Evolutionary conservation across 2,329 filamentous ascomycete species (phyloP).

Genomic region (Polychaeton citri): DNA sequence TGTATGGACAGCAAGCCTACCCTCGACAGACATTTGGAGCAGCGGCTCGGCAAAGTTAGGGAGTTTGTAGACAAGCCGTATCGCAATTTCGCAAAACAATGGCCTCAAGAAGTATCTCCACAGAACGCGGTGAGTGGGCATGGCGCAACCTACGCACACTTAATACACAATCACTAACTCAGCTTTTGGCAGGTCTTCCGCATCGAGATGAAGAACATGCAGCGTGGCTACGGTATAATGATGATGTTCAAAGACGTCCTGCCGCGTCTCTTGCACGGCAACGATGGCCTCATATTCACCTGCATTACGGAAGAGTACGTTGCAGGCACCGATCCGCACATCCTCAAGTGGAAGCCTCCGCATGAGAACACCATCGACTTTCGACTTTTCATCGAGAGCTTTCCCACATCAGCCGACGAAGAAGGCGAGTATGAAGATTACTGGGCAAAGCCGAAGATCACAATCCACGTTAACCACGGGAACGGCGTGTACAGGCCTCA

Average conservation of each 20-base stretch:
- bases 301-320: conserved; percentile 77
- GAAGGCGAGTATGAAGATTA: conserved; percentile 63
- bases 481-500: conserved; percentile 27
- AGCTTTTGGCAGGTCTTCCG: conserved; percentile 39
- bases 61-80: conserved; percentile 12
- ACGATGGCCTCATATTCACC: conserved; percentile 97
- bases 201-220: conserved; percentile 77
- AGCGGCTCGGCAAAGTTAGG: conserved; percentile 76
- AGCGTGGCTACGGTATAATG: conserved; percentile 75
- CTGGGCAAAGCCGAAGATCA: conserved; percentile 60
- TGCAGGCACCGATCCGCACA: conserved; percentile 82
- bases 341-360: conserved; percentile 95
- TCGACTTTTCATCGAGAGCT: conserved; percentile 57
- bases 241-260: conserved; percentile 86
- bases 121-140: conserved; percentile 4
- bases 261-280: conserved; percentile 75
- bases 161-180: neutral
- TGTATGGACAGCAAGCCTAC: conserved; percentile 64
- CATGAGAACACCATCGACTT: conserved; percentile 95
- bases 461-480: conserved; percentile 58
- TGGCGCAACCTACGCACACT: conserved; percentile 41
- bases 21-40: conserved; percentile 70
- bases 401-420: conserved; percentile 58
- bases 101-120: conserved; percentile 47
- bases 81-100: conserved; percentile 38